A percentile compares a stretch with the other conserved stretches of the same genome.
phyloP scores from a whole-genome alignment of 2,329 filamentous ascomycete genomes.

The Trichophyton benhamiae region DNA sequence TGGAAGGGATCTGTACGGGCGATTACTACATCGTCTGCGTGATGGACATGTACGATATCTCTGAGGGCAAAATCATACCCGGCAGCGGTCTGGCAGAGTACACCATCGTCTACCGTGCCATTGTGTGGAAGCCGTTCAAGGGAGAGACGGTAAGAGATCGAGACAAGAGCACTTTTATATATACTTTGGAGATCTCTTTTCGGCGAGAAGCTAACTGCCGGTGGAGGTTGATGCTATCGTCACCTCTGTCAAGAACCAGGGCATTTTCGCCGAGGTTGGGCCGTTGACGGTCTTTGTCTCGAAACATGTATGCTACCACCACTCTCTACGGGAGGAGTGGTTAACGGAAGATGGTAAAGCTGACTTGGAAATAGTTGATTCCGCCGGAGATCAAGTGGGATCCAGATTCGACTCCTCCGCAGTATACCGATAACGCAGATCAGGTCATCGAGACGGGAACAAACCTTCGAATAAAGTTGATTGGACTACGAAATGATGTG shows the following conservation, averaged over 20 bases:
- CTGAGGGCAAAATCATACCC: constrained; percentile 81
- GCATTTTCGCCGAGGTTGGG: constrained; percentile 52
- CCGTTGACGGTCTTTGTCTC: constrained; percentile 40
- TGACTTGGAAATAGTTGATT: constrained; percentile 53
- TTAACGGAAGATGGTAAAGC: constrained; percentile 2
- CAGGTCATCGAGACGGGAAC: constrained; percentile 88
- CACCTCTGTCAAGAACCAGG: constrained; percentile 77
- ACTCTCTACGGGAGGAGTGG: constrained; percentile 4
- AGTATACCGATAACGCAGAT: constrained; percentile 90
- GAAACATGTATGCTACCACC: constrained; percentile 53
- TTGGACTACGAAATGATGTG: constrained; percentile 85
- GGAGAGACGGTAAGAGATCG: constrained; percentile 72
- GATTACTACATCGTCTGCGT: constrained; percentile 97
- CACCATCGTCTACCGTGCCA: constrained; percentile 84
- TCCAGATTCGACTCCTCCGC: constrained; percentile 87
- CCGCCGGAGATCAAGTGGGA: constrained; percentile 88
- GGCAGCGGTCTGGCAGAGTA: constrained; percentile 89
- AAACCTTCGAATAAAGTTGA: constrained; percentile 85
- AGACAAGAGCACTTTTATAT: neutral
- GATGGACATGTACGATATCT: constrained; percentile 91
- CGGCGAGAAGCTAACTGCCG: neutral
- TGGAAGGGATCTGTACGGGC: constrained; percentile 89
- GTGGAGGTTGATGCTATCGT: constrained; percentile 82
- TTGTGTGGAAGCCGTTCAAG: constrained; percentile 96
- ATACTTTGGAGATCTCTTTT: neutral